Base-by-base conservation (phyloP, 2,329 filamentous ascomycete genomes). In the Colletotrichum sp. region DNA sequence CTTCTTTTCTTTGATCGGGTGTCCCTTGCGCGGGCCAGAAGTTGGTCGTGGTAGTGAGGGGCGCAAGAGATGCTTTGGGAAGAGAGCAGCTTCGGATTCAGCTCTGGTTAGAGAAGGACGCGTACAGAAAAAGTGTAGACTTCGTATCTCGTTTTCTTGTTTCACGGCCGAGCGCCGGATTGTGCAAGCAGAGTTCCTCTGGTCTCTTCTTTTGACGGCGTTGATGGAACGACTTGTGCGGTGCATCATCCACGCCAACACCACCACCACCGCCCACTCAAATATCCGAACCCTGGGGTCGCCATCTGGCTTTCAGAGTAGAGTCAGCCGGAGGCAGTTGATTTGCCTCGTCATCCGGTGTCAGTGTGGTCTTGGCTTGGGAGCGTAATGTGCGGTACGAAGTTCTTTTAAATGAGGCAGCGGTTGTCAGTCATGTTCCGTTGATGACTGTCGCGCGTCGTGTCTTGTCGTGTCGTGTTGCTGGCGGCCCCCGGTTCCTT, bases 61-160 rank as follows among this genome's bases (percentile, higher is more conserved):
- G 48, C 18, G 52, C 36, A 36, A 34, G 69, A 64, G 64, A 75
- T 64, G 28, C 34, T 43, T 56, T 59, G 55, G 28, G 10, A 13
- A 55, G 32, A 28, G 55, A 62, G 16, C 63, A 72, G 73, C 64
- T 73, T 73, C 73, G 59, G 73, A 73, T 68, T 75, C 73, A 75
- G 73, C 58, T 75, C 58, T 16, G 24, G 56, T 73, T 52, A 75
- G 58, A 73, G 38, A 55, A 36, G 55, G 59, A 71, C 68, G 34
- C 69, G 63, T 72, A 12, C 62, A 71, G 43, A 72, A 36, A 68
- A 71, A 59, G 73, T 32, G 38, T 61, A 52, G 69, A 58, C 28
- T 34, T 55, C 48, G 73, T 75, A 58, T 64, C 58, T 16, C 55
- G 32, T 58, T 69, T 62, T 36, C 62, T 55, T 74, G 56, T 75